These are phyloP conservation scores for Fragilaria crotonensis DNA, from an alignment of 108 stramenopile genomes.

Conservation along the genomic window DNA sequence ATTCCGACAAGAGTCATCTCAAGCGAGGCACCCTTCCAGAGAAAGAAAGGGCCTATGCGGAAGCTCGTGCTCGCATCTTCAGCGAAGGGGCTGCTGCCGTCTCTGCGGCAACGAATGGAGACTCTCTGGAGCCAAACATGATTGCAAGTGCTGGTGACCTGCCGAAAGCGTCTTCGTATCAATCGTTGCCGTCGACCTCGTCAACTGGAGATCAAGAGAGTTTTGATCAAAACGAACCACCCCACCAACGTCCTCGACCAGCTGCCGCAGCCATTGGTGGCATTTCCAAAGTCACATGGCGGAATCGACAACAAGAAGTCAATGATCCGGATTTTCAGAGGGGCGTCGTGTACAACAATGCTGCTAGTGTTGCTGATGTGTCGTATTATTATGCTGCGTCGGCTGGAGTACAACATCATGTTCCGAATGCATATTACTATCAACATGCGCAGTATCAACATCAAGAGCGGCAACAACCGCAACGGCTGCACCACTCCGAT, in stretches of 20 bases:
- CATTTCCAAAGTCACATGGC: conserved; percentile 62
- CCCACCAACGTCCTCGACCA: background rate
- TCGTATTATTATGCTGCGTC: background rate
- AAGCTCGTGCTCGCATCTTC: conserved; percentile 89
- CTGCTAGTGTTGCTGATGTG: background rate
- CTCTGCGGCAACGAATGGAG: conserved; percentile 8
- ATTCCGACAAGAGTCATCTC: background rate
- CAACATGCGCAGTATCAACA: conserved; percentile 1
- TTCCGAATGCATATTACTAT: background rate
- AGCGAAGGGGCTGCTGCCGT: conserved; percentile 17
- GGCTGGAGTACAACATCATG: background rate
- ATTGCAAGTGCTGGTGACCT: background rate
- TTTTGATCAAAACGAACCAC: background rate
- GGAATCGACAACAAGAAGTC: conserved; percentile 75
- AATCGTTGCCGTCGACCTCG: background rate
- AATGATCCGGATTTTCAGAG: conserved; percentile 85
- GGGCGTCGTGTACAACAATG: conserved; percentile 2
- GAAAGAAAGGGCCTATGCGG: conserved; percentile 86
- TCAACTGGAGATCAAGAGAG: no score
- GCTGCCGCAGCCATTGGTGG: conserved; percentile 11
- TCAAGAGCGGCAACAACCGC: background rate
- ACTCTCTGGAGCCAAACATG: conserved; percentile 2
- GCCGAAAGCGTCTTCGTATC: conserved; percentile 4
- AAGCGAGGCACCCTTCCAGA: conserved; percentile 47
- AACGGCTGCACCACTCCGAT: background rate